Evolutionary conservation across 2,329 filamentous ascomycete species (phyloP).

Genomic region (Monosporascus sp.): DNA sequence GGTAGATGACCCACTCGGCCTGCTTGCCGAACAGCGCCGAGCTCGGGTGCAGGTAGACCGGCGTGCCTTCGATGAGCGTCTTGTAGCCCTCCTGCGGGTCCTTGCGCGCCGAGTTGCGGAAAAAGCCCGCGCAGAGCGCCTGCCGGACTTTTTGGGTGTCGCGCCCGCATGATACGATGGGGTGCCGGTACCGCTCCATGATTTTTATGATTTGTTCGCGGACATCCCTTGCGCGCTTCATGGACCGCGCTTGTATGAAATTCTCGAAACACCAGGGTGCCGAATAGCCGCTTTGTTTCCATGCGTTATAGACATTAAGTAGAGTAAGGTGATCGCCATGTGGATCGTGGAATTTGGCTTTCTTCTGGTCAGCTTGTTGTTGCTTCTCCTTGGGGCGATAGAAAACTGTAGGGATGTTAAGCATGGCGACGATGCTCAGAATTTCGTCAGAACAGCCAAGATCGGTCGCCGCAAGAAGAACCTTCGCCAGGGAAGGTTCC

Average conservation of each 20-base stretch:
- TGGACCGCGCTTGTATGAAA: slow-evolving; percentile 88
- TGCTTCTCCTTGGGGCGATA: slow-evolving; percentile 98
- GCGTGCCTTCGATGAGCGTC: slow-evolving; percentile 90
- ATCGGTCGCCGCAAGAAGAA: slow-evolving; percentile 81
- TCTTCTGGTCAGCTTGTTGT: slow-evolving; percentile 92
- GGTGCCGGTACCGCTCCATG: slow-evolving; percentile 85
- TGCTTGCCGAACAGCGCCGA: slow-evolving; percentile 93
- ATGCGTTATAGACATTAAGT: slow-evolving; percentile 95
- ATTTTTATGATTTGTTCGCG: slow-evolving; percentile 88
- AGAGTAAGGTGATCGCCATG: slow-evolving; percentile 91
- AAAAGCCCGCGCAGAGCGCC: slow-evolving; percentile 89
- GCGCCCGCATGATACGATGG: slow-evolving; percentile 76
- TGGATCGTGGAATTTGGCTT: slow-evolving; percentile 93
- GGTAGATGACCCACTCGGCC: slow-evolving; percentile 93
- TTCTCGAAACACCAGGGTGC: slow-evolving; percentile 96
- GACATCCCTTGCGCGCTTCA: slow-evolving; percentile 86
- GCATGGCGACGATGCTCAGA: slow-evolving; percentile 90
- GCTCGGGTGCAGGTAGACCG: slow-evolving; percentile 89
- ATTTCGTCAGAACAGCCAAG: slow-evolving; percentile 90
- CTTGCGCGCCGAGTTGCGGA: slow-evolving; percentile 90
- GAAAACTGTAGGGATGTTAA: slow-evolving; percentile 81
- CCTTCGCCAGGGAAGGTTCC: slow-evolving; percentile 88
- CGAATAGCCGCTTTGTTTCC: slow-evolving; percentile 79
- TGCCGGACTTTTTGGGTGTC: slow-evolving; percentile 84
- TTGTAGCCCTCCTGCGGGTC: slow-evolving; percentile 97